A percentile compares a stretch with the other conserved stretches of the same genome.
These are phyloP conservation scores for Flueggea neowawraea DNA, from an alignment of 441 rosid genomes.

Conservation along the genomic window DNA sequence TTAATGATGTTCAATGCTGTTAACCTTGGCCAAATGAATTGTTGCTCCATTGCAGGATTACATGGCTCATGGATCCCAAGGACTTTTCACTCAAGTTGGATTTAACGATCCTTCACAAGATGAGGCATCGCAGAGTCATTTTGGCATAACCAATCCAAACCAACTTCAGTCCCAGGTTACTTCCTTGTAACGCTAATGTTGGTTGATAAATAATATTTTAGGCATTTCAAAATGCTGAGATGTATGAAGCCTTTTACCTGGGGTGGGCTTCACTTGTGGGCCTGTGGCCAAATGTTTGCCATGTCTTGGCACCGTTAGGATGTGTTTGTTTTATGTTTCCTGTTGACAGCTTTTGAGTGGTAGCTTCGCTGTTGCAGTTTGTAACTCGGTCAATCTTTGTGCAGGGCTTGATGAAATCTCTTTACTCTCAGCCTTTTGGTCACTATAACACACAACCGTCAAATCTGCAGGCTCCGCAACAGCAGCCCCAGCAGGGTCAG, in stretches of 20 bases:
- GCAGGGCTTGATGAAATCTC: constrained; percentile 95
- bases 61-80: constrained; percentile 93
- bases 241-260: too few relatives aligned
- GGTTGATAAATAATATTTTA: too few relatives aligned
- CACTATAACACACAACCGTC: constrained; percentile 80
- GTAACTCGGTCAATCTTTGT: background rate
- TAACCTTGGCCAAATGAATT: too few relatives aligned
- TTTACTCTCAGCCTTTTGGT: constrained; percentile 89
- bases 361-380: too few relatives aligned
- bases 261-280: too few relatives aligned
- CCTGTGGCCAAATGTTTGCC: too few relatives aligned
- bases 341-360: too few relatives aligned
- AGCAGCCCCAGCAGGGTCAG: constrained; percentile 75
- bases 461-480: constrained; percentile 54
- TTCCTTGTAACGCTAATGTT: constrained; percentile 3
- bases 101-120: constrained; percentile 83
- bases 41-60: constrained; percentile 53
- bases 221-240: too few relatives aligned
- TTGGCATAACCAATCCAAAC: constrained; percentile 70
- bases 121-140: constrained; percentile 78
- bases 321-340: too few relatives aligned
- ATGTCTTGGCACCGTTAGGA: too few relatives aligned
- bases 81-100: constrained; percentile 90
- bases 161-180: constrained; percentile 90
- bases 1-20: too few relatives aligned